A percentile compares a stretch with the other conserved stretches of the same genome.
Conservation (phyloP, 2,329 filamentous ascomycete genomes). For the Aspergillus calidoustus region DNA sequence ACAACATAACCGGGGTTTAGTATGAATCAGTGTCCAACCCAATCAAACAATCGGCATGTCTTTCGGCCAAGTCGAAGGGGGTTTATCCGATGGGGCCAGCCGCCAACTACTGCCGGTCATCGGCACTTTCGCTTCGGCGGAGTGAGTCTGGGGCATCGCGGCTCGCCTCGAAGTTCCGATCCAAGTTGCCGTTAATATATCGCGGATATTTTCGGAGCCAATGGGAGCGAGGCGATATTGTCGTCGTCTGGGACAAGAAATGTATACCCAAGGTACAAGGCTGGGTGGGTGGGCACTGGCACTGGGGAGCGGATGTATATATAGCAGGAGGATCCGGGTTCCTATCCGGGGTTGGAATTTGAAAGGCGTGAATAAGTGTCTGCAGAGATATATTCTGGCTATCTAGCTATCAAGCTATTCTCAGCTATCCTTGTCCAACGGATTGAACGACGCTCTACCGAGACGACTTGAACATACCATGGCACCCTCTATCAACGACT, state of each 20-base stretch:
- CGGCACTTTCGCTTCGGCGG: not conserved
- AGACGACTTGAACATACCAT: not conserved
- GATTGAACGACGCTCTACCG: not conserved
- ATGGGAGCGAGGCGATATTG: not conserved
- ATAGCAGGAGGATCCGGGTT: not conserved
- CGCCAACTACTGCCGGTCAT: not conserved
- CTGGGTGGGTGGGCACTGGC: not conserved
- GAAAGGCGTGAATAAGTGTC: not conserved
- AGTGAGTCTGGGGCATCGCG: not conserved
- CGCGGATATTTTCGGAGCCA: not conserved
- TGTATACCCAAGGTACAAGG: too few relatives aligned
- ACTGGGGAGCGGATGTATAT: not conserved
- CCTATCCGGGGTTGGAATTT: not conserved
- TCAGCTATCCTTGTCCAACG: not conserved
- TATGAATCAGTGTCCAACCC: not conserved
- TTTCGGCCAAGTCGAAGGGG: not conserved
- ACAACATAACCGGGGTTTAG: not conserved
- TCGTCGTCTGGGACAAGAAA: not conserved
- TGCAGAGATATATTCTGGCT: not conserved
- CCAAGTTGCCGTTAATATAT: not conserved
- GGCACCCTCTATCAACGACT: constrained; percentile 27
- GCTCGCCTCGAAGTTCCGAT: not conserved
- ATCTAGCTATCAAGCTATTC: not conserved
- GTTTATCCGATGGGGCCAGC: not conserved
- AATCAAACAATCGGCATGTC: not conserved